Evolutionary conservation across 148 eudicot species (phyloP).

Genomic region (Selenicereus undatus): DNA sequence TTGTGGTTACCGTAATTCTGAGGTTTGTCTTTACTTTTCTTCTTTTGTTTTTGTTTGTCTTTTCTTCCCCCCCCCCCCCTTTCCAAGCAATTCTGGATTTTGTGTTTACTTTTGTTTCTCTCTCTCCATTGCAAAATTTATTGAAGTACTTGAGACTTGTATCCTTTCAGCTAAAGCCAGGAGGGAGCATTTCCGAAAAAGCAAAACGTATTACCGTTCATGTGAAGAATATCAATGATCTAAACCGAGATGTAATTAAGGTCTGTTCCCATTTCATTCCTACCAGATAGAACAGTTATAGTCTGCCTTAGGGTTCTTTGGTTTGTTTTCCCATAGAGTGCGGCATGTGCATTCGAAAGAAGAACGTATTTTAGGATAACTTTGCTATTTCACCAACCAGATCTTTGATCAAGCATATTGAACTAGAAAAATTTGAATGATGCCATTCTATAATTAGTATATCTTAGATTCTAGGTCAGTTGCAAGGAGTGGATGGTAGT

Average conservation of each 20-base stretch:
- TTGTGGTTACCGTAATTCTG: constrained; percentile 94
- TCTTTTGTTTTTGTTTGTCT: background rate
- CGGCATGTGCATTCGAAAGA: too few relatives aligned
- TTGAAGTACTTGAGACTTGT: background rate
- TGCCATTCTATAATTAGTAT: too few relatives aligned
- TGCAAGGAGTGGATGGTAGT: background rate
- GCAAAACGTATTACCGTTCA: constrained; percentile 65
- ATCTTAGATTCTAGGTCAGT: background rate
- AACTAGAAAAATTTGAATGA: background rate
- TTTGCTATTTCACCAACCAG: background rate
- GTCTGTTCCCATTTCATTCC: constrained; percentile 27
- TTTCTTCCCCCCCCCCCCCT: background rate
- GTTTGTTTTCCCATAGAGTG: background rate
- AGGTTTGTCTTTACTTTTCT: constrained; percentile 43
- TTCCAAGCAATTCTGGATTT: background rate
- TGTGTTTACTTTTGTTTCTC: background rate
- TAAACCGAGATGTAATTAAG: constrained; percentile 96
- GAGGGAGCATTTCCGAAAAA: constrained; percentile 76
- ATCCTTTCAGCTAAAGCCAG: constrained; percentile 80
- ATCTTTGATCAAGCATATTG: background rate
- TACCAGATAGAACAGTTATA: background rate
- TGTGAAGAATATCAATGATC: constrained; percentile 63
- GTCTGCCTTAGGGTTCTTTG: background rate
- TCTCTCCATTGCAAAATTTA: background rate
- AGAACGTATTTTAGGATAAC: background rate